Conservation (phyloP, 495 filamentous ascomycete genomes). For the Hapsidospora chrysogenum region DNA sequence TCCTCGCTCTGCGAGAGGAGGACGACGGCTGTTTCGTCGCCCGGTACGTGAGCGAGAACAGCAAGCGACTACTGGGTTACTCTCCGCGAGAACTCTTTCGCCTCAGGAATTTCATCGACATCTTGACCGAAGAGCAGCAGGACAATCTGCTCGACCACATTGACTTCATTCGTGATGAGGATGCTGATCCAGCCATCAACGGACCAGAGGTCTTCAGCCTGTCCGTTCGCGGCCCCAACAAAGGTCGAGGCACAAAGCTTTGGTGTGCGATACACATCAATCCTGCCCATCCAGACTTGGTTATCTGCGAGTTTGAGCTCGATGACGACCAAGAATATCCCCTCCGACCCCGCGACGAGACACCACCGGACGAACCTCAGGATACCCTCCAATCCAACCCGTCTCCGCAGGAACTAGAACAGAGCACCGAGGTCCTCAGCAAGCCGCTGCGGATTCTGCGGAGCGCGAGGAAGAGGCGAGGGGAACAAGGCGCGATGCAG, state of each 20-base stretch:
- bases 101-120: conserved; percentile 58
- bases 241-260: conserved; percentile 34
- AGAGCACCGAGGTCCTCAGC: conserved; percentile 56
- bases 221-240: conserved; percentile 39
- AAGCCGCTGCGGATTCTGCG: conserved; percentile 65
- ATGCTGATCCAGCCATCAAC: conserved; percentile 49
- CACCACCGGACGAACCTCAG: conserved; percentile 41
- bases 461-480: conserved; percentile 58
- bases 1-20: conserved; percentile 64
- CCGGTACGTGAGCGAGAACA: conserved; percentile 78
- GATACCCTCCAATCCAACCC: conserved; percentile 59
- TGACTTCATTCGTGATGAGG: conserved; percentile 72
- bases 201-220: conserved; percentile 81
- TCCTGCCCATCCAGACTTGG: conserved; percentile 42
- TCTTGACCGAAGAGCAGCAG: conserved; percentile 65
- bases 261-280: conserved; percentile 84
- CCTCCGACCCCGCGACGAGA: conserved; percentile 38
- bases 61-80: conserved; percentile 58
- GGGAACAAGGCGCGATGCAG: conserved; percentile 83
- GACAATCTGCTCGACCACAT: conserved; percentile 75
- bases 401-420: conserved; percentile 52
- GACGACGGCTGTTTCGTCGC: conserved; percentile 50
- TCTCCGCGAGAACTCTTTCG: conserved; percentile 62
- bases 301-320: conserved; percentile 86
- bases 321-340: conserved; percentile 68